These are phyloP conservation scores for Scheffersomyces titani DNA, from an alignment of 1,139 yeast genomes.

Conservation along the genomic window DNA sequence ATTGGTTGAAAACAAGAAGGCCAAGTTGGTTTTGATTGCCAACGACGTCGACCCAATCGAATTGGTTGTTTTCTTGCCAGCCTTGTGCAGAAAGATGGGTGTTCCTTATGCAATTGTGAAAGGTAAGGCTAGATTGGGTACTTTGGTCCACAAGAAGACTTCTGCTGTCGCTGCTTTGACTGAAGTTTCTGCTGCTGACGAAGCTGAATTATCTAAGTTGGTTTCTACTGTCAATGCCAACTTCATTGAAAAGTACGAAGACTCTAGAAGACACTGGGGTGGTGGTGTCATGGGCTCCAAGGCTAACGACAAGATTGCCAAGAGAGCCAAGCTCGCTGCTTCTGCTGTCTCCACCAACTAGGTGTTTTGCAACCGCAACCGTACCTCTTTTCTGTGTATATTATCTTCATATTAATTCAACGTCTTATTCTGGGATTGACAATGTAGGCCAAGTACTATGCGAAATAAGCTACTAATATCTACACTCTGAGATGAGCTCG, in stretches of 20 bases:
- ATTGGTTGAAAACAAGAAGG: conserved; percentile 96
- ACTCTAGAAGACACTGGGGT: conserved; percentile 98
- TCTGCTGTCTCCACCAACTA: conserved; percentile 11
- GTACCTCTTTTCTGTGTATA: neutral
- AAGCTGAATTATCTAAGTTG: conserved; percentile 89
- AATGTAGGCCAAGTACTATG: neutral
- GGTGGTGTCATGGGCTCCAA: conserved; percentile 97
- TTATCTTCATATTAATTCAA: neutral
- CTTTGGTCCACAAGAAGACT: conserved; percentile 95
- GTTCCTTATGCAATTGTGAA: conserved; percentile 97
- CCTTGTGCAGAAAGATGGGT: conserved; percentile 99
- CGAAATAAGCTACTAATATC: neutral
- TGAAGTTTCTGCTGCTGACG: conserved; percentile 91
- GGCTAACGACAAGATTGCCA: conserved; percentile 71
- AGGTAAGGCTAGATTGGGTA: conserved; percentile 98
- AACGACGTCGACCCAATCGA: conserved; percentile 99
- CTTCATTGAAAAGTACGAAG: conserved; percentile 92
- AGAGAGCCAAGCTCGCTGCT: conserved; percentile 24
- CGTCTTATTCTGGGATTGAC: neutral
- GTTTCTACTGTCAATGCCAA: conserved; percentile 90
- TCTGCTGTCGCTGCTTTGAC: conserved; percentile 96
- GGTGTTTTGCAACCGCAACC: neutral
- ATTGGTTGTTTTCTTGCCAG: conserved; percentile 94
- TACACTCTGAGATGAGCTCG: neutral
- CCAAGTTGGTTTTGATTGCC: conserved; percentile 94